phyloP scores from a whole-genome alignment of 352 stramenopile genomes.

The Globisporangium cylindrosporum region DNA sequence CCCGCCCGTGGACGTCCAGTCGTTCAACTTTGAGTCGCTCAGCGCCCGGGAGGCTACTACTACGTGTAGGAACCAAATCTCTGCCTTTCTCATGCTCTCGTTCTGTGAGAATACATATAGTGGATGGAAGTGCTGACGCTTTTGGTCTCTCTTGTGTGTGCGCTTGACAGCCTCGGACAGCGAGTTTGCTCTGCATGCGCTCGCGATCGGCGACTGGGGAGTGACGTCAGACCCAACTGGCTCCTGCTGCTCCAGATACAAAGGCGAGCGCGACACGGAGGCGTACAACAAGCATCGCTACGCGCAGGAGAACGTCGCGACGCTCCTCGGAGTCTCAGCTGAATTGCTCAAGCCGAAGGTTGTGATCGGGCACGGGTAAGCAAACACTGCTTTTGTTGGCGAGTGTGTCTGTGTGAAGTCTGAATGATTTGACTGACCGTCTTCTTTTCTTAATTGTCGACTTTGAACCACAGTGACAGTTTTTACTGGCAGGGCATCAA shows the following conservation, averaged over 20 bases:
- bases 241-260: constrained; percentile 43
- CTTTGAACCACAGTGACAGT: constrained; percentile 45
- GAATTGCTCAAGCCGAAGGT: constrained; percentile 50
- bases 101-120: background rate
- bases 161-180: background rate
- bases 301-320: constrained; percentile 48
- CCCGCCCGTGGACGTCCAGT: background rate
- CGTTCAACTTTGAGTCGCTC: background rate
- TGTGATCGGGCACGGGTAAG: constrained; percentile 63
- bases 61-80: background rate
- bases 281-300: constrained; percentile 41
- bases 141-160: background rate
- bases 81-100: background rate
- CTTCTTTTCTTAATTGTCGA: background rate
- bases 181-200: constrained; percentile 21
- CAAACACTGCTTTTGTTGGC: background rate
- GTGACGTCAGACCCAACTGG: constrained; percentile 28
- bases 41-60: background rate
- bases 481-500: constrained; percentile 83
- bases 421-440: background rate
- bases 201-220: constrained; percentile 66
- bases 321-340: constrained; percentile 12
- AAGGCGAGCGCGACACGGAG: constrained; percentile 21
- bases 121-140: background rate
- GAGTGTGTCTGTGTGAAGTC: background rate